Base-by-base conservation (phyloP, 148 eudicot genomes). In the Heliamphora exappendiculata region DNA sequence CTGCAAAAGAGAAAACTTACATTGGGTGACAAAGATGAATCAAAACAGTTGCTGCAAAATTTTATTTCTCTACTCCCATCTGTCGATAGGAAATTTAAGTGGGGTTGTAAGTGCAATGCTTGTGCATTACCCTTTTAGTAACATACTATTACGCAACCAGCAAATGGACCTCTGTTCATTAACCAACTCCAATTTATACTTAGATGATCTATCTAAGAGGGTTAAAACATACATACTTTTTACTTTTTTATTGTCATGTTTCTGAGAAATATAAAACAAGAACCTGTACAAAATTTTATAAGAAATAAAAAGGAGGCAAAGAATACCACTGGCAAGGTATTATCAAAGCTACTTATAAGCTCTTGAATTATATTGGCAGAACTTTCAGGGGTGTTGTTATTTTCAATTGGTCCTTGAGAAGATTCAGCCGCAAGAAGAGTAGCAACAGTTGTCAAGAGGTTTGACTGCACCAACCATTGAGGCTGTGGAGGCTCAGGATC, bases 401-500 rank as follows among this genome's bases (percentile, higher is more conserved):
- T 50, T 19, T 57, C 78, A 14, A 14, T 39, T 20, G 60, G 78
- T 19, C 72, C 72, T 10, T 47, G 72, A 59, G 67, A 78, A 44
- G 82, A 76, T 68, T 83, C 82, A 17, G 84, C 78, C 10, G 76
- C 1, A 49, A 76, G 45, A 54, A 87, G 84, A 26, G 90, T 74
- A 29, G 93, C 92, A 22, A 86, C 80, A 0, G 91, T 84, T 20
- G 89, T 75, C 26, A 92, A 8, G 5, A 94, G 78, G 63, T 89
- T 92, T 76, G 90, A 85, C 67, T 85, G 92, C 67, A 85, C 84
- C n/a, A 92, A 76, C 98, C 97, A 94, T 20, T 78, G 80, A 14
- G 98, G 98, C 65, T 89, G 97, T 24, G 96, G 87, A 29, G 98
- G 98, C 80, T 92, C 97, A 0, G 82, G 86, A 80, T 94, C 98